phyloP scores from a whole-genome alignment of 768 basidiomycete genomes.

The Tulasnella sp. region DNA sequence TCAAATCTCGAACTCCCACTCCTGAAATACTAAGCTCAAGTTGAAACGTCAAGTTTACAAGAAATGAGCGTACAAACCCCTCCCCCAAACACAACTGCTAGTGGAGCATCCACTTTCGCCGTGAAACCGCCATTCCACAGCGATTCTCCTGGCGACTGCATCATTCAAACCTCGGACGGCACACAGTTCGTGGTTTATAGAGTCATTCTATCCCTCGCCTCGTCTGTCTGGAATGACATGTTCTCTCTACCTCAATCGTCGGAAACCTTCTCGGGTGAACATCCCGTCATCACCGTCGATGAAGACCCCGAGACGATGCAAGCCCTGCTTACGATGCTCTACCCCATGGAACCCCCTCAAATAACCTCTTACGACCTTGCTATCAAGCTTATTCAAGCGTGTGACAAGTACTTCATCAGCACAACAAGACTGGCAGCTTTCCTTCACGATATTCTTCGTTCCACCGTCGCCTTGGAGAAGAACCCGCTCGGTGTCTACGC shows the following conservation, averaged over 20 bases:
- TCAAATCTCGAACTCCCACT: too few species aligned
- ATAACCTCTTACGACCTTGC: neutral
- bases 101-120: neutral
- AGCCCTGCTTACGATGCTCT: neutral
- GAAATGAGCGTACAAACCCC: neutral
- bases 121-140: slow-evolving; percentile 17
- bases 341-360: neutral
- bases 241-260: slow-evolving; percentile 26
- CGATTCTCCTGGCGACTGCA: slow-evolving; percentile 42
- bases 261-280: neutral
- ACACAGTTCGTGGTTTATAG: slow-evolving; percentile 45
- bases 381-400: neutral
- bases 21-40: too few species aligned
- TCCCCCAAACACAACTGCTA: neutral
- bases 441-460: neutral
- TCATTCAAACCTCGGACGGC: slow-evolving; percentile 43
- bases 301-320: neutral
- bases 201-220: slow-evolving; percentile 41
- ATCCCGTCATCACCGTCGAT: neutral
- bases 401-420: neutral
- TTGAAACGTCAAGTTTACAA: neutral
- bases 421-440: neutral
- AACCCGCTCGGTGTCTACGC: neutral
- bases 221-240: slow-evolving; percentile 46
- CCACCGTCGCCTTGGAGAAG: neutral